Evolutionary conservation across 179 eudicot genomes (phyloP), one percentile per base, ranked within the genome.

Genomic region (Silene coronaria): DNA sequence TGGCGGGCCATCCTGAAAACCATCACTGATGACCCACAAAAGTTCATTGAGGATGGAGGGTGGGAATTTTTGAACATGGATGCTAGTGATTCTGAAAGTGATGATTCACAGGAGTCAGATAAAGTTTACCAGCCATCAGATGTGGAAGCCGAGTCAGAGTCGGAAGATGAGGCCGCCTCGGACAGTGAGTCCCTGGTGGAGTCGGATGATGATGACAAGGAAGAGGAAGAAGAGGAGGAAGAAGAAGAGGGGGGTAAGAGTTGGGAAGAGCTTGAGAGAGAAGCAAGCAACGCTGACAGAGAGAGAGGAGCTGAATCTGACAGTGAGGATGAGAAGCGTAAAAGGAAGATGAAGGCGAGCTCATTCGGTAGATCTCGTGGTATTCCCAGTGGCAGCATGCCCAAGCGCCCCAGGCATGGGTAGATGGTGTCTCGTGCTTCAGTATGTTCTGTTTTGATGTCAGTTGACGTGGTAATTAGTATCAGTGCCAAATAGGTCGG

Each of bases 201-300:
- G 64, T 86, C 91, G 0, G 97, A 92, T 16, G 97, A 86, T 9
- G 97, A 89, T 0, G 96, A 87, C 2, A 94, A 89, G 61, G 97
- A 92, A 19, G 88, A 85, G 22, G 92, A 86, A 16, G 88, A 87
- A 0, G 96, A 86, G 17, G 88, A 80, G 27, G 87, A 75, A 0
- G 96, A 89, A 78, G 97, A 92, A 75, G 96, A 91, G 75, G 76
- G 85, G 70, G 96, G 97, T 2, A 89, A 83, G 81, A 89, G 92
- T 1, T 90, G 97, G 98, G 98, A 92, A 26, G 96, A 94, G 86
- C 80, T 94, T 74, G 97, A 91, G 85, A 87, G 91, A 84, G 97
- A 94, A 86, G 97, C 98, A 48, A 89, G 85, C 80, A 89, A 90
- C 72, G 97, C 97, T 7, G 98, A 94, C 65, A 81, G 89, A 67